phyloP scores from a whole-genome alignment of 192 early-diverging fungal species.

The Linnemannia hyalina region DNA sequence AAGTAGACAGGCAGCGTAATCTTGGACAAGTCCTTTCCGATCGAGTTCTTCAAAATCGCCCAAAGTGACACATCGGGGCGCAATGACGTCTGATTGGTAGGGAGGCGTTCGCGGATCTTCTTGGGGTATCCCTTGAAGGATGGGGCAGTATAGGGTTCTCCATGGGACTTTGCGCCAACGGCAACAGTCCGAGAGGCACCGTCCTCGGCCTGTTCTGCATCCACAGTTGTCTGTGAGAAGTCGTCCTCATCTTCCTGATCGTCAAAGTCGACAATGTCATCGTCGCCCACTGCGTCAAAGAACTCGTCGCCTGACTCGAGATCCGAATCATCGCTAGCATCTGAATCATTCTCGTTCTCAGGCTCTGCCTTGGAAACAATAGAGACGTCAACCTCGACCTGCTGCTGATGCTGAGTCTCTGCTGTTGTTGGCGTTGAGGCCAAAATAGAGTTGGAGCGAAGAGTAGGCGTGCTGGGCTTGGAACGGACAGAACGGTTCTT shows the following conservation, averaged over 20 bases:
- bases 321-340: slow-evolving; percentile 28
- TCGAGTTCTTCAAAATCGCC: slow-evolving; percentile 89
- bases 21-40: slow-evolving; percentile 88
- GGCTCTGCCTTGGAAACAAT: not conserved
- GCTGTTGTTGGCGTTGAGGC: not conserved
- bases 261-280: slow-evolving; percentile 53
- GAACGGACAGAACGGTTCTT: slow-evolving; percentile 47
- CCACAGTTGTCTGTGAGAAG: not conserved
- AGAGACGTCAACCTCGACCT: not conserved
- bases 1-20: slow-evolving; percentile 91
- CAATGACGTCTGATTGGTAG: slow-evolving; percentile 61
- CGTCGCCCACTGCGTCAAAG: slow-evolving; percentile 71
- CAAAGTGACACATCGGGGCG: slow-evolving; percentile 83
- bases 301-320: slow-evolving; percentile 72
- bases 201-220: not conserved
- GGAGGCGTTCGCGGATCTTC: slow-evolving; percentile 61
- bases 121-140: slow-evolving; percentile 61
- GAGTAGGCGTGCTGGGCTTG: slow-evolving; percentile 30
- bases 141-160: slow-evolving; percentile 38
- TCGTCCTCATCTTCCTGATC: slow-evolving; percentile 20
- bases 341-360: not conserved
- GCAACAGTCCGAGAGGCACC: not conserved
- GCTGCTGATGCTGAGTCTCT: not conserved
- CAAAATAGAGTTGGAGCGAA: not conserved
- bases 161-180: not conserved